phyloP scores from a whole-genome alignment of 2,329 filamentous ascomycete species.

The Fusarium euwallaceae region DNA sequence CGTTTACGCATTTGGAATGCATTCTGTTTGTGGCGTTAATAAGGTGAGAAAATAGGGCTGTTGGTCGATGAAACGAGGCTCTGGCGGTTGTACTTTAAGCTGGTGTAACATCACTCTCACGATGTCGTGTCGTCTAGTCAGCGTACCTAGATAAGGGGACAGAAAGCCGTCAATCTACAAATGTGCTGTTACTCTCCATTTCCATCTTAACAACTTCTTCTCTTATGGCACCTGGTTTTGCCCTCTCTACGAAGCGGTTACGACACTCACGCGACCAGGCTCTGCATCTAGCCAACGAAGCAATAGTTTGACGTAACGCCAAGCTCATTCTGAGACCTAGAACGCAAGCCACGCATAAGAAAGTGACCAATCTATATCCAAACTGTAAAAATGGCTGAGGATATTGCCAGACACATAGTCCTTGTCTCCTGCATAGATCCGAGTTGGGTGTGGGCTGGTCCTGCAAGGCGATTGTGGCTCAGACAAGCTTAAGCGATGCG shows the following conservation, averaged over 20 bases:
- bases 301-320: conserved; percentile 1
- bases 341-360: background rate
- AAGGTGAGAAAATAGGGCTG: background rate
- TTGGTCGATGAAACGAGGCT: background rate
- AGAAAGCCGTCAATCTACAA: too few species aligned
- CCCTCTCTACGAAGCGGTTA: background rate
- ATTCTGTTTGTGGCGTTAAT: background rate
- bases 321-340: background rate
- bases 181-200: background rate
- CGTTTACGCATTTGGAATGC: background rate
- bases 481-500: background rate
- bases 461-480: background rate
- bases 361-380: background rate
- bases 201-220: too few species aligned
- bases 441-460: background rate
- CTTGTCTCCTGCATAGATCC: background rate
- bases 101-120: background rate
- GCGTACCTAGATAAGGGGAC: background rate
- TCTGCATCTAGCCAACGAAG: background rate
- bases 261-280: background rate
- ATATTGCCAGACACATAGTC: background rate
- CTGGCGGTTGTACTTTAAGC: background rate
- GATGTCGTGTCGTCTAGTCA: background rate
- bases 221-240: background rate
- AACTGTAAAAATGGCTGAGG: background rate